Evolutionary conservation across 2,329 filamentous ascomycete genomes (phyloP).

Genomic region (Pseudocercospora pini-densiflorae): DNA sequence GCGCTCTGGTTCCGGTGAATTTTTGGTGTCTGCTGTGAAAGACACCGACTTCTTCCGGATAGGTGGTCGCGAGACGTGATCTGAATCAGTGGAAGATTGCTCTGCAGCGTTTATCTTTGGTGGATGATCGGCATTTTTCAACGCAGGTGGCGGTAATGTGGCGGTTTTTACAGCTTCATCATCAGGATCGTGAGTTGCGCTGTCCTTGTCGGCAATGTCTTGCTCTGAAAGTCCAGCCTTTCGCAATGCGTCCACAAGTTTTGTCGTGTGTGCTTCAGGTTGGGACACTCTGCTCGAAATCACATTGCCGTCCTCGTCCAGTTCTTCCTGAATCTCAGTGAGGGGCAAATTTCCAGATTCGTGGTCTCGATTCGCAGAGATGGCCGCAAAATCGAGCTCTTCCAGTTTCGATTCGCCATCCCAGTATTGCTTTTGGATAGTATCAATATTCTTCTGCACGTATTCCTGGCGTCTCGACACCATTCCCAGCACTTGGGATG

Average conservation of each 20-base stretch:
- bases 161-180: constrained; percentile 2
- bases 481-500: constrained; percentile 68
- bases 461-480: constrained; percentile 84
- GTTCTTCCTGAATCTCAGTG: constrained; percentile 87
- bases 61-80: constrained; percentile 22
- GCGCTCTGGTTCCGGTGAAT: constrained; percentile 43
- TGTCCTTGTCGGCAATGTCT: constrained; percentile 25
- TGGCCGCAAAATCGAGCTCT: constrained; percentile 52
- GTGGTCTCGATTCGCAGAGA: constrained; percentile 44
- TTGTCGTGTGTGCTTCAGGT: constrained; percentile 69
- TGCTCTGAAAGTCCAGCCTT: constrained; percentile 69
- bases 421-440: constrained; percentile 73
- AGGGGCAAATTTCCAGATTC: constrained; percentile 69
- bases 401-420: constrained; percentile 71
- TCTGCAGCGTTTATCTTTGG: constrained; percentile 10
- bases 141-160: constrained; percentile 21
- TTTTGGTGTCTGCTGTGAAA: constrained; percentile 66
- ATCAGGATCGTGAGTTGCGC: constrained; percentile 20
- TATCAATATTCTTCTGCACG: constrained; percentile 78
- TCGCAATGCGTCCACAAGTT: constrained; percentile 72
- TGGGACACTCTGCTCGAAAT: constrained; percentile 58
- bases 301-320: constrained; percentile 89
- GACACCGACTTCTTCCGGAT: constrained; percentile 61
- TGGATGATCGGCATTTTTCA: constrained; percentile 7
- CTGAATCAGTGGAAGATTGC: constrained; percentile 10